Evolutionary conservation across 805 yeast species (phyloP).

Genomic region (Hanseniaspora meyeri): DNA sequence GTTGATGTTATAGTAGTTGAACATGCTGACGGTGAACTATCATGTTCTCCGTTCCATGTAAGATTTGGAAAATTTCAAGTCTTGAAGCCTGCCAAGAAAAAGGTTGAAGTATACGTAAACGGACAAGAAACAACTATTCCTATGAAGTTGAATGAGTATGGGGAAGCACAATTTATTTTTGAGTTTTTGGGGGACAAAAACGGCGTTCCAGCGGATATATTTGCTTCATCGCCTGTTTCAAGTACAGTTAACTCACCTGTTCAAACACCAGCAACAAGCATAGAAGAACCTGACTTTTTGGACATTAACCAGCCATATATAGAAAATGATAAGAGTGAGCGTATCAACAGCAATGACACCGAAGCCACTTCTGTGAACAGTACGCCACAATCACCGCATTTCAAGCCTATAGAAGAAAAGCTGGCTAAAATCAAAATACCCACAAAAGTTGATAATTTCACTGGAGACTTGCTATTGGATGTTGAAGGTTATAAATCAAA

Average conservation of each 20-base stretch:
- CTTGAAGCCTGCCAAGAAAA: constrained; percentile 87
- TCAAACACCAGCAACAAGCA: constrained; percentile 4
- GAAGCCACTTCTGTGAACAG: background rate
- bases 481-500: constrained; percentile 93
- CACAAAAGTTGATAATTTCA: constrained; percentile 65
- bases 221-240: constrained; percentile 69
- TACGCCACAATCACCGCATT: constrained; percentile 13
- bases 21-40: constrained; percentile 62
- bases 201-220: constrained; percentile 57
- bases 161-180: constrained; percentile 95
- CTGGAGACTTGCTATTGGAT: constrained; percentile 77
- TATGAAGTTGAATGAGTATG: constrained; percentile 95
- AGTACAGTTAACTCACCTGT: constrained; percentile 56
- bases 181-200: constrained; percentile 48
- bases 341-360: constrained; percentile 3
- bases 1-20: constrained; percentile 92
- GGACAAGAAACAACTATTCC: constrained; percentile 71
- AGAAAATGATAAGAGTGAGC: background rate
- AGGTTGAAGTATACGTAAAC: constrained; percentile 78
- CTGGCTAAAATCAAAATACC: constrained; percentile 69
- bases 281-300: constrained; percentile 28
- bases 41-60: constrained; percentile 93
- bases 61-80: constrained; percentile 90
- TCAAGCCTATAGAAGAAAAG: constrained; percentile 43
- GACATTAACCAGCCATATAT: constrained; percentile 20